Evolutionary conservation across 805 yeast genomes (phyloP).

Genomic region (Yamadazyma tumulicola): DNA sequence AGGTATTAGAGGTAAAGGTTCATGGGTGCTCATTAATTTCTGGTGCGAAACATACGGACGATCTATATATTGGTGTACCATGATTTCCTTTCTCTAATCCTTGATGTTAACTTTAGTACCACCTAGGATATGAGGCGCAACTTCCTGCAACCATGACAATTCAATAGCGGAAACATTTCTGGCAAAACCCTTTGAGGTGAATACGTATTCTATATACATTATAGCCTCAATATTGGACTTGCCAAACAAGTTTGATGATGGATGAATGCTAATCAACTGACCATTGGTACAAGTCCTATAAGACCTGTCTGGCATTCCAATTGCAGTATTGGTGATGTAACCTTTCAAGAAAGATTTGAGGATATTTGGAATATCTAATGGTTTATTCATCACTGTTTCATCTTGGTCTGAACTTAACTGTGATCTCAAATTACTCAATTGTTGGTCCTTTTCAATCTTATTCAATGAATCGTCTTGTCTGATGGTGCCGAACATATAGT

Average conservation of each 20-base stretch:
- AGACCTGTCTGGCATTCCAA: slow-evolving; percentile 92
- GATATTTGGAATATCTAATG: slow-evolving; percentile 53
- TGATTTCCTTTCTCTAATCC: too few species aligned
- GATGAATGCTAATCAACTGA: slow-evolving; percentile 84
- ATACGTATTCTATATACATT: slow-evolving; percentile 93
- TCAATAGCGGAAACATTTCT: slow-evolving; percentile 81
- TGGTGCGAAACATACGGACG: too few species aligned
- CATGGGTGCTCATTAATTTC: slow-evolving; percentile 1
- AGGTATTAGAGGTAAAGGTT: slow-evolving; percentile 13
- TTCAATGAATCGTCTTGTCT: slow-evolving; percentile 36
- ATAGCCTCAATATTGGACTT: slow-evolving; percentile 70
- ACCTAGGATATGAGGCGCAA: slow-evolving; percentile 64
- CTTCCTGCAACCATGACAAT: slow-evolving; percentile 80
- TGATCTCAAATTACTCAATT: slow-evolving; percentile 19
- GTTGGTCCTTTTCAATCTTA: slow-evolving; percentile 23
- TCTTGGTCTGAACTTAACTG: slow-evolving; percentile 27
- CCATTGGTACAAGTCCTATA: slow-evolving; percentile 83
- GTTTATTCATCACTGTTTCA: slow-evolving; percentile 16
- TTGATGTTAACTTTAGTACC: slow-evolving; percentile 30
- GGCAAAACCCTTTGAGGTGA: slow-evolving; percentile 89
- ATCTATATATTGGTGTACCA: too few species aligned
- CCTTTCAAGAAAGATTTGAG: slow-evolving; percentile 82
- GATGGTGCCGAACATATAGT: slow-evolving; percentile 56
- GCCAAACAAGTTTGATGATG: slow-evolving; percentile 85
- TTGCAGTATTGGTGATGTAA: slow-evolving; percentile 82